A percentile compares a stretch with the other conserved stretches of the same genome.
Conservation (phyloP, 768 basidiomycete genomes). For the Candolleomyces aberdarensis region DNA sequence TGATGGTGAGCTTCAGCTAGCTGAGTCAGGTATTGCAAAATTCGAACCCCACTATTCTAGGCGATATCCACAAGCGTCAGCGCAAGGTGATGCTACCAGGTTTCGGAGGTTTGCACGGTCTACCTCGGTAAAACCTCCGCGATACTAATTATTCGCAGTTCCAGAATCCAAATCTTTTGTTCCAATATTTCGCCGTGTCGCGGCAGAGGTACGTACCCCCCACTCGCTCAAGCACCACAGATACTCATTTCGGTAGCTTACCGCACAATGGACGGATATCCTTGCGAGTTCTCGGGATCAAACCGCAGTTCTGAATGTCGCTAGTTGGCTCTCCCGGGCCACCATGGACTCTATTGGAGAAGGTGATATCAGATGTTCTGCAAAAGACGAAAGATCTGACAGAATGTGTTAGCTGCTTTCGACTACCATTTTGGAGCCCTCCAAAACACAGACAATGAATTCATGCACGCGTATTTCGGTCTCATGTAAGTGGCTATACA, state of each 20-base stretch:
- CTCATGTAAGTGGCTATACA: conserved; percentile 34
- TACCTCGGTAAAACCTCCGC: not conserved
- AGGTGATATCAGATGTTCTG: conserved; percentile 26
- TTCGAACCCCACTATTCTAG: conserved; percentile 10
- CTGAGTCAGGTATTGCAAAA: not conserved
- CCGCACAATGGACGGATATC: conserved; percentile 49
- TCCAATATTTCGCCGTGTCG: conserved; percentile 42
- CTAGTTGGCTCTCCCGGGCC: conserved; percentile 46
- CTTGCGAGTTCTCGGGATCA: conserved; percentile 40
- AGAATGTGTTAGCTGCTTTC: conserved; percentile 37
- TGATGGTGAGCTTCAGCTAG: conserved; percentile 34
- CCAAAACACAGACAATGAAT: conserved; percentile 45
- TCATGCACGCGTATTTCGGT: conserved; percentile 53
- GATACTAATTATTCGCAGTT: conserved; percentile 15
- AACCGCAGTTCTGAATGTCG: conserved; percentile 43
- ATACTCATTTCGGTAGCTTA: conserved; percentile 31
- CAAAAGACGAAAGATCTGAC: not conserved
- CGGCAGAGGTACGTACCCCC: conserved; percentile 33
- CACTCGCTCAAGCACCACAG: not conserved
- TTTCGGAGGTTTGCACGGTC: conserved; percentile 39
- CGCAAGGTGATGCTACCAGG: conserved; percentile 53
- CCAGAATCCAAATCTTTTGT: conserved; percentile 51
- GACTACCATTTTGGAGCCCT: conserved; percentile 57
- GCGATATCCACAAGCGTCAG: conserved; percentile 51
- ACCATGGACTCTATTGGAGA: conserved; percentile 51